A percentile compares a stretch with the other conserved stretches of the same genome.
phyloP scores from a whole-genome alignment of 495 filamentous ascomycete genomes.

The Aspergillus hancockii region DNA sequence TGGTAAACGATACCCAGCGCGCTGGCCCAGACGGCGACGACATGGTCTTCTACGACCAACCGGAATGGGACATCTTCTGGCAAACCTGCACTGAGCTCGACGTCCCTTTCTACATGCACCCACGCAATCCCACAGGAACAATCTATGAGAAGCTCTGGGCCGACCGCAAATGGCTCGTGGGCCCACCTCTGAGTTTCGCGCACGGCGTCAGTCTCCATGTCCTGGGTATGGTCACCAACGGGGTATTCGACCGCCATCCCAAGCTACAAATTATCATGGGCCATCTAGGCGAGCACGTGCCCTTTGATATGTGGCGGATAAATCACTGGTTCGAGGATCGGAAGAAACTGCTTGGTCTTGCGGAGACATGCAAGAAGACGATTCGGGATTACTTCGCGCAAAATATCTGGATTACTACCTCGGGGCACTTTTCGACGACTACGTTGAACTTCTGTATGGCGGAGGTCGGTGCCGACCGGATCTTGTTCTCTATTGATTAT shows the following conservation, averaged over 20 bases:
- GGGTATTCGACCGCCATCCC: slow-evolving; percentile 52
- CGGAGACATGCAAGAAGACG: slow-evolving; percentile 49
- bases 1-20: slow-evolving; percentile 60
- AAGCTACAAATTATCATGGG: slow-evolving; percentile 64
- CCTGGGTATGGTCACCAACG: slow-evolving; percentile 54
- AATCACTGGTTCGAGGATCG: slow-evolving; percentile 58
- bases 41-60: slow-evolving; percentile 61
- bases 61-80: slow-evolving; percentile 61
- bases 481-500: slow-evolving; percentile 54
- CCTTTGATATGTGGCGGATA: slow-evolving; percentile 64
- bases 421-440: slow-evolving; percentile 59
- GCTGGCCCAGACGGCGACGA: slow-evolving; percentile 50
- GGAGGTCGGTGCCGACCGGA: slow-evolving; percentile 44
- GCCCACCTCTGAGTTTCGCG: slow-evolving; percentile 48
- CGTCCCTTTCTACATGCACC: slow-evolving; percentile 66
- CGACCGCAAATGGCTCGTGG: slow-evolving; percentile 49
- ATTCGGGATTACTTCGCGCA: slow-evolving; percentile 59
- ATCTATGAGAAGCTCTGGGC: slow-evolving; percentile 53
- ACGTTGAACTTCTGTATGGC: slow-evolving; percentile 52
- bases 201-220: slow-evolving; percentile 51
- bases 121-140: slow-evolving; percentile 48
- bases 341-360: slow-evolving; percentile 44
- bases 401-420: slow-evolving; percentile 68
- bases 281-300: slow-evolving; percentile 66
- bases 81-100: slow-evolving; percentile 54